Evolutionary conservation across 1,139 yeast species (phyloP), one percentile per base, ranked within the genome.

Genomic region (Blastobotrys aristatus): DNA sequence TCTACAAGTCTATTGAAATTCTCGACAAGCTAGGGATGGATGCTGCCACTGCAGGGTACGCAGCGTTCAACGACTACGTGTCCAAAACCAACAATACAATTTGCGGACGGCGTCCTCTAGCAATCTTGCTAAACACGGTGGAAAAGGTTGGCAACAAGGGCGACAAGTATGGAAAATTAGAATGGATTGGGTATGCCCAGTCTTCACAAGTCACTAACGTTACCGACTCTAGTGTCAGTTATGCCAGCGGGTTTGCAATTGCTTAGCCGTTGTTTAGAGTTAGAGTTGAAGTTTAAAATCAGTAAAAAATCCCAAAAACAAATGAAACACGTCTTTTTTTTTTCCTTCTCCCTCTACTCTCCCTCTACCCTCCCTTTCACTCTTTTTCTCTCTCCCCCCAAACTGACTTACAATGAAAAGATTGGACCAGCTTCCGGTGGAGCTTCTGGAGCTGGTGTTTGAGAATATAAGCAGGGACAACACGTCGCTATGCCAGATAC

Each of bases 21-120:
- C 65, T 90, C 53, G 97, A 90, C 62, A 74, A 70, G 40, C 59
- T 67, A 32, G 97, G 86, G 0, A 86, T 89, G 89, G 60, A 65
- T 10, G 70, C 84, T 3, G 82, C 87, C 0, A 64, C 80, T 0
- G 59, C 65, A 0, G 87, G 85, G 0, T 75, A 79, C 48, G 58
- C 61, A 0, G 66, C 66, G n/a, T 92, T 96, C 88, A 73, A 72
- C 43, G 63, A 72, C 22, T 92, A 92, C 60, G 77, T 92, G 8
- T 67, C 67, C 2, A 55, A 57, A 1, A 86, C 97, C 0, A 88
- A 84, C 1, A 90, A 92, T 65, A 94, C 98, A 0, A 85, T 92
- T 21, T 94, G 99, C 64, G 99, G 99, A 0, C 85, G 90, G 52
- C 82, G 79, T 53, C 97, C 98, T 0, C 72, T 92, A 36, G 76